A percentile compares a stretch with the other conserved stretches of the same genome.
Conservation (phyloP, 2,329 filamentous ascomycete species). For the Colletotrichum sp. region DNA sequence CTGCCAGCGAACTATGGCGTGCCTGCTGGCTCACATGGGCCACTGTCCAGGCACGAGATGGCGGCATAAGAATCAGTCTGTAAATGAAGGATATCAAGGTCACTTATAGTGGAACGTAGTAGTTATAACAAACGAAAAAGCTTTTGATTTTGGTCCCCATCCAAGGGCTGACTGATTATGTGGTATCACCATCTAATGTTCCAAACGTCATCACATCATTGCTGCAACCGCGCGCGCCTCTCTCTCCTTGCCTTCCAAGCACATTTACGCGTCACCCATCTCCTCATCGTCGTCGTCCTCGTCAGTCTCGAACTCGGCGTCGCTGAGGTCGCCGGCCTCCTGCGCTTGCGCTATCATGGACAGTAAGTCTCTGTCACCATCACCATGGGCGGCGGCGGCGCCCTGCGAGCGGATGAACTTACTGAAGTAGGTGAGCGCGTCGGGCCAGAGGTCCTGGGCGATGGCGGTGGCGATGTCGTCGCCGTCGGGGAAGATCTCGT, state of each 20-base stretch:
- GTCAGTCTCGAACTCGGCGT: slow-evolving; percentile 71
- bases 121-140: not conserved
- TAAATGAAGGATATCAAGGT: rapidly evolving
- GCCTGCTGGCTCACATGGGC: rapidly evolving
- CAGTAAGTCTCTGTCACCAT: slow-evolving; percentile 14
- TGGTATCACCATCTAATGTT: slow-evolving; percentile 15
- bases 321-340: slow-evolving; percentile 70
- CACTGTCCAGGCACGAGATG: not conserved
- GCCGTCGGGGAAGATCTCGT: slow-evolving; percentile 87
- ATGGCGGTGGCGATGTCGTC: slow-evolving; percentile 82
- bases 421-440: slow-evolving; percentile 92
- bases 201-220: not conserved
- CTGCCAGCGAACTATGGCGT: not conserved
- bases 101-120: not conserved
- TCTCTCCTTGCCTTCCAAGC: not conserved
- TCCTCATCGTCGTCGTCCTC: slow-evolving; percentile 61
- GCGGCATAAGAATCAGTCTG: not conserved
- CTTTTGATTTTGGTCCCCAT: not conserved
- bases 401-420: slow-evolving; percentile 42
- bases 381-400: not conserved
- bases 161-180: not conserved
- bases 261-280: slow-evolving; percentile 35
- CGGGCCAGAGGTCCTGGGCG: slow-evolving; percentile 87
- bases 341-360: slow-evolving; percentile 66
- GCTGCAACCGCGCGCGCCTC: not conserved